Percentiles rank a stretch among this genome's conserved stretches.
phyloP scores from a whole-genome alignment of 73 alveolate genomes.

The Urostyla sp. region DNA sequence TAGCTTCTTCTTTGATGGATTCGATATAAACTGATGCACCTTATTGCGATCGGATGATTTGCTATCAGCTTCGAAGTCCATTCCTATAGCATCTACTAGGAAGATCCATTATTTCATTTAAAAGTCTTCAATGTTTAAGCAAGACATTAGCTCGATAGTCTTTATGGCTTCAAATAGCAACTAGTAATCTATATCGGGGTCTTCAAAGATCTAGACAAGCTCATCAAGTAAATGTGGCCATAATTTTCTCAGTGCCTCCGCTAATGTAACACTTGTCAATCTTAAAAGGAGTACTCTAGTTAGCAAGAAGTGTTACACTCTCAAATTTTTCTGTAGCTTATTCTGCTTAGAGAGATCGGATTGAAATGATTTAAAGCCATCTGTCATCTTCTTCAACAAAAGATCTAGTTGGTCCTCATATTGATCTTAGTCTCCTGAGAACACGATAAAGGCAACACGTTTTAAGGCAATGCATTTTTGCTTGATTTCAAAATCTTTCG shows the following conservation, averaged over 20 bases:
- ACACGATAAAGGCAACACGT: constrained; percentile 70
- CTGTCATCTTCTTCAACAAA: constrained; percentile 74
- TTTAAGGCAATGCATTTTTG: constrained; percentile 70
- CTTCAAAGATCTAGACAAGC: constrained; percentile 79
- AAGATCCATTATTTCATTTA: constrained; percentile 91
- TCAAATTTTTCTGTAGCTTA: constrained; percentile 75
- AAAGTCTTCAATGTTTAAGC: constrained; percentile 88
- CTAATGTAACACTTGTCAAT: constrained; percentile 75
- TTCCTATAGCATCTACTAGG: constrained; percentile 81
- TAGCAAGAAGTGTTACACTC: constrained; percentile 83
- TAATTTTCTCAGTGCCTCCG: constrained; percentile 83
- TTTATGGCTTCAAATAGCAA: constrained; percentile 82
- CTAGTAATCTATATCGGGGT: constrained; percentile 65
- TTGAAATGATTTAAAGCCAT: constrained; percentile 67
- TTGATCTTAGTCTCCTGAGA: constrained; percentile 58
- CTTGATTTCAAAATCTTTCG: constrained; percentile 62
- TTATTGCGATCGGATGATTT: constrained; percentile 7
- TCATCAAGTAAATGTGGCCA: constrained; percentile 92
- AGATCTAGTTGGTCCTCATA: constrained; percentile 65
- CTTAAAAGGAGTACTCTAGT: constrained; percentile 83
- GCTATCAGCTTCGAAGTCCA: constrained; percentile 28
- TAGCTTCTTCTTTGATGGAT: background rate
- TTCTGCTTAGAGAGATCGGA: too few species aligned
- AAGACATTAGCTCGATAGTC: constrained; percentile 84
- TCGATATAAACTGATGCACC: background rate